Evolutionary conservation across 345 rosid species (phyloP).

Genomic region (Gossypioides kirkii): DNA sequence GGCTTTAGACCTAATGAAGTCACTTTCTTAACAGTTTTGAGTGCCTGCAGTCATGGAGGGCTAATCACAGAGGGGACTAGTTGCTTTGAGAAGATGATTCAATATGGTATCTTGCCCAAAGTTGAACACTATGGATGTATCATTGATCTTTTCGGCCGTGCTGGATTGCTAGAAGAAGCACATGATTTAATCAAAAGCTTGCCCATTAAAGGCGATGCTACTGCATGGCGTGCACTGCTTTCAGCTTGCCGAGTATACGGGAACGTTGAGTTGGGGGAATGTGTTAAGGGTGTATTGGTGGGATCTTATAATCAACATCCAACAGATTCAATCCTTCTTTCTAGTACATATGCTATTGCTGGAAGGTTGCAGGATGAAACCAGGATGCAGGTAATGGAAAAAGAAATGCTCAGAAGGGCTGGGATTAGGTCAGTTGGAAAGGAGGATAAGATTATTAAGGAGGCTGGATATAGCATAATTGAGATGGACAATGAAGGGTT

Average conservation of each 20-base stretch:
- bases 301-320: slow-evolving; percentile 44
- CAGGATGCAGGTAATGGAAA: slow-evolving; percentile 21
- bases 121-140: slow-evolving; percentile 67
- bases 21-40: slow-evolving; percentile 57
- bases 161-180: slow-evolving; percentile 61
- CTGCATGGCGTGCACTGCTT: slow-evolving; percentile 62
- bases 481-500: slow-evolving; percentile 25
- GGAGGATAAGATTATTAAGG: slow-evolving; percentile 22
- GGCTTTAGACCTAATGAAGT: slow-evolving; percentile 50
- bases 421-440: slow-evolving; percentile 8
- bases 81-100: slow-evolving; percentile 52
- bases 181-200: slow-evolving; percentile 39
- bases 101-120: slow-evolving; percentile 36
- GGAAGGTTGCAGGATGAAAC: slow-evolving; percentile 37
- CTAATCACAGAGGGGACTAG: slow-evolving; percentile 42
- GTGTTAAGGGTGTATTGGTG: slow-evolving; percentile 32
- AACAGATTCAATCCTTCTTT: slow-evolving; percentile 48
- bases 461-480: slow-evolving; percentile 50
- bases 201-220: slow-evolving; percentile 43
- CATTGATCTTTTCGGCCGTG: slow-evolving; percentile 60
- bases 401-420: background rate
- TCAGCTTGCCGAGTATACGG: slow-evolving; percentile 66
- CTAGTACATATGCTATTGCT: slow-evolving; percentile 42
- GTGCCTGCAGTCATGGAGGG: slow-evolving; percentile 69
- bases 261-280: slow-evolving; percentile 40